phyloP scores from a whole-genome alignment of 1,139 yeast species.

The Debaryomyces sp. region DNA sequence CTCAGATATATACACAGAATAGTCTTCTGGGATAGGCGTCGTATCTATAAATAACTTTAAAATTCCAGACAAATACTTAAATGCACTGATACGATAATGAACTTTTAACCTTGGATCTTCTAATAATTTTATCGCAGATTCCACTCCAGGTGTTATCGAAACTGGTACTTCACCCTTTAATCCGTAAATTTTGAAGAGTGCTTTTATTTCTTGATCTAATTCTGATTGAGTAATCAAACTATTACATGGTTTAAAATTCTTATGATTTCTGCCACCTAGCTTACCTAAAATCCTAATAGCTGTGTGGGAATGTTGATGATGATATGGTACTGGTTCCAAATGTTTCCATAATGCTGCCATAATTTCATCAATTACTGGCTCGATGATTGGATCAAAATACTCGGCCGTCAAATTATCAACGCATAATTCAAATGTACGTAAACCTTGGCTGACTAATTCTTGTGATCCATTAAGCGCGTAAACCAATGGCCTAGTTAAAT shows the following conservation, averaged over 20 bases:
- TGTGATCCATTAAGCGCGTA: constrained; percentile 88
- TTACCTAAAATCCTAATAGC: constrained; percentile 93
- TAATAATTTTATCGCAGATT: constrained; percentile 67
- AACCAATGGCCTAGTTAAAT: constrained; percentile 87
- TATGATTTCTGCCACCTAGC: constrained; percentile 92
- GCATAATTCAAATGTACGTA: constrained; percentile 92
- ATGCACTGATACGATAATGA: constrained; percentile 78
- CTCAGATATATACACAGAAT: constrained; percentile 44
- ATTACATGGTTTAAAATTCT: constrained; percentile 74
- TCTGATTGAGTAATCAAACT: constrained; percentile 60
- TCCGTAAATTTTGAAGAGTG: constrained; percentile 73
- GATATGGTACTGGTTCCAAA: constrained; percentile 87
- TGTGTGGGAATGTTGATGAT: constrained; percentile 92
- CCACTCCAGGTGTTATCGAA: constrained; percentile 80
- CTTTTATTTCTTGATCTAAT: constrained; percentile 68
- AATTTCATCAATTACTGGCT: constrained; percentile 91
- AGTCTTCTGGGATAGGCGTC: constrained; percentile 60
- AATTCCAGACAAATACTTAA: constrained; percentile 66
- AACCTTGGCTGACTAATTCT: constrained; percentile 91
- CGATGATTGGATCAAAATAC: constrained; percentile 94
- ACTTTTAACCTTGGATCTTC: constrained; percentile 67
- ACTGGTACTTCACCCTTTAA: constrained; percentile 62
- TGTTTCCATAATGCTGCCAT: constrained; percentile 94
- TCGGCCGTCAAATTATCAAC: constrained; percentile 96
- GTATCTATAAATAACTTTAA: constrained; percentile 72